These are phyloP conservation scores for Brassica rapa DNA, from an alignment of 345 rosid species.

Conservation along the genomic window DNA sequence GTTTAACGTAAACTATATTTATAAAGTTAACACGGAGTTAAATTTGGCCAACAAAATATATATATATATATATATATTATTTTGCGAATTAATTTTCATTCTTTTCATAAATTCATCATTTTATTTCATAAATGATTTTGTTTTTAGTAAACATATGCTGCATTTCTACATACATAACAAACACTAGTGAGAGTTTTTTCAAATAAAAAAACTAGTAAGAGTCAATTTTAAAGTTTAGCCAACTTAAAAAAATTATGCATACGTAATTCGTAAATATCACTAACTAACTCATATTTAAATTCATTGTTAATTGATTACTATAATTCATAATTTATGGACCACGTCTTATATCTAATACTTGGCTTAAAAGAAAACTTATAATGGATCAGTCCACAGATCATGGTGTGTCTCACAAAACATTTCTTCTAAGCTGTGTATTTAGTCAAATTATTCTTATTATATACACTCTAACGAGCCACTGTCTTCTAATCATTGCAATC, in stretches of 20 bases:
- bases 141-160: not conserved
- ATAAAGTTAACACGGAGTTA: not conserved
- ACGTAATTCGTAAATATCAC: not conserved
- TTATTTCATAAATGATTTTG: not conserved
- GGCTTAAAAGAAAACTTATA: not conserved
- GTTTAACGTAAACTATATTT: not conserved
- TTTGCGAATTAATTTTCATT: not conserved
- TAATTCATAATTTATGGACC: not conserved
- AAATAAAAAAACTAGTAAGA: not conserved
- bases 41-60: not conserved
- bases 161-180: not conserved
- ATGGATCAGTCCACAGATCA: constrained; percentile 27
- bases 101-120: not conserved
- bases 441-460: constrained; percentile 31
- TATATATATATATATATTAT: not conserved
- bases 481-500: constrained; percentile 6
- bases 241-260: not conserved
- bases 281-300: not conserved
- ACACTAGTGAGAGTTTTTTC: not conserved
- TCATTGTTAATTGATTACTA: not conserved
- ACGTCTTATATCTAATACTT: not conserved
- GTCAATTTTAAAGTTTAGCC: not conserved
- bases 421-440: constrained; percentile 6
- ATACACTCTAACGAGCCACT: constrained; percentile 25
- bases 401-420: constrained; percentile 34